phyloP scores from a whole-genome alignment of 2,329 filamentous ascomycete species.

The Pseudogymnoascus sp. region DNA sequence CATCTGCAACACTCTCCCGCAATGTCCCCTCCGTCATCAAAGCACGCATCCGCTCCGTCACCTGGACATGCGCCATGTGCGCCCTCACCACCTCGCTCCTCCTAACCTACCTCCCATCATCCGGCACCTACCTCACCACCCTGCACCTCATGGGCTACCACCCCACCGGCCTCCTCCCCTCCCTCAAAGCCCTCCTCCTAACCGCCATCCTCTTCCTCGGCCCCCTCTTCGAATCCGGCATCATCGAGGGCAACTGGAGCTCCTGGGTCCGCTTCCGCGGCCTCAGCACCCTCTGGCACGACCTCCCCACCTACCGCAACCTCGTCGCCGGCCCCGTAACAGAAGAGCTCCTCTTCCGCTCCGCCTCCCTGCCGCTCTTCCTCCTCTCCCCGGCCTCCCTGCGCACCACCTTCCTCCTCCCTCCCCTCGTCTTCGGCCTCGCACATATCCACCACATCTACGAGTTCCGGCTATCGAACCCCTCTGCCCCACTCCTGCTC shows the following conservation, averaged over 20 bases:
- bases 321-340: slow-evolving; percentile 79
- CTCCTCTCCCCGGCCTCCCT: slow-evolving; percentile 49
- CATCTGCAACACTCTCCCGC: slow-evolving; percentile 68
- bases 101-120: slow-evolving; percentile 55
- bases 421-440: slow-evolving; percentile 83
- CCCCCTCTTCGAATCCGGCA: slow-evolving; percentile 70
- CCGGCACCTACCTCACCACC: slow-evolving; percentile 43
- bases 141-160: slow-evolving; percentile 72
- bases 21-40: slow-evolving; percentile 87
- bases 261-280: slow-evolving; percentile 52
- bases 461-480: slow-evolving; percentile 79
- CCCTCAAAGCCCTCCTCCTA: slow-evolving; percentile 56
- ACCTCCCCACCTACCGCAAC: slow-evolving; percentile 82
- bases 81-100: slow-evolving; percentile 59
- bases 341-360: slow-evolving; percentile 90
- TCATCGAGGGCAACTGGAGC: slow-evolving; percentile 65
- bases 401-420: slow-evolving; percentile 62
- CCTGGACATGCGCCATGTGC: slow-evolving; percentile 63
- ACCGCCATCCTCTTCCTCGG: slow-evolving; percentile 74
- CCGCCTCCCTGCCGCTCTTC: slow-evolving; percentile 74
- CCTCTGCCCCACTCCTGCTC: slow-evolving; percentile 53
- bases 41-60: slow-evolving; percentile 74
- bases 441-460: slow-evolving; percentile 95
- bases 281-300: slow-evolving; percentile 52
- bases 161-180: slow-evolving; percentile 61